Evolutionary conservation across 495 filamentous ascomycete genomes (phyloP).

Genomic region (Melanomma pulvis-pyrius): DNA sequence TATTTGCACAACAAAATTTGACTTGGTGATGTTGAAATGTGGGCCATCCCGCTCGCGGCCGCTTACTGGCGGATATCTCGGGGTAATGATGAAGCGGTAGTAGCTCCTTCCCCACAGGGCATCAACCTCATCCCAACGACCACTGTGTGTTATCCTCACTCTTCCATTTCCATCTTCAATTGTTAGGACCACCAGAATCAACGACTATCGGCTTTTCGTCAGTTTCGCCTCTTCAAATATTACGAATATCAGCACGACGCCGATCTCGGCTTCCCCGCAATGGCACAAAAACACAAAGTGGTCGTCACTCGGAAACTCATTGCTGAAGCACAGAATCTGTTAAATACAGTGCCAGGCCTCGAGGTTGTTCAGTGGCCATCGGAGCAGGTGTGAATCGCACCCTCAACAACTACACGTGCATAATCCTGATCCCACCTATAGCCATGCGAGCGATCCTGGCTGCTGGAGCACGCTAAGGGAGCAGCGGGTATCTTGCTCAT

Average conservation of each 20-base stretch:
- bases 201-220: no score
- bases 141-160: no score
- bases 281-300: slow-evolving; percentile 22
- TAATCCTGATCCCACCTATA: slow-evolving; percentile 5
- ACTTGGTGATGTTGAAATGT: no score
- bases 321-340: slow-evolving; percentile 16
- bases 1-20: background rate
- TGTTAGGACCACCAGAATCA: background rate
- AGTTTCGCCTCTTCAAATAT: no score
- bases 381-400: slow-evolving; percentile 4
- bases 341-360: slow-evolving; percentile 4
- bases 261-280: slow-evolving; percentile 20
- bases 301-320: slow-evolving; percentile 30
- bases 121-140: slow-evolving; percentile 1
- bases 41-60: no score
- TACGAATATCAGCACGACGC: background rate
- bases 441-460: slow-evolving; percentile 29
- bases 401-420: background rate
- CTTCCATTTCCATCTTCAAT: background rate
- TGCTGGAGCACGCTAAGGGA: slow-evolving; percentile 18
- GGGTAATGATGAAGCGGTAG: slow-evolving; percentile 11
- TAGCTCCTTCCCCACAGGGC: background rate
- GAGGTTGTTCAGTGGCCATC: slow-evolving; percentile 27
- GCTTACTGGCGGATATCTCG: slow-evolving; percentile 22
- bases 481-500: slow-evolving; percentile 28